Evolutionary conservation across 306 rosid genomes (phyloP).

Genomic region (Trifolium pratense): DNA sequence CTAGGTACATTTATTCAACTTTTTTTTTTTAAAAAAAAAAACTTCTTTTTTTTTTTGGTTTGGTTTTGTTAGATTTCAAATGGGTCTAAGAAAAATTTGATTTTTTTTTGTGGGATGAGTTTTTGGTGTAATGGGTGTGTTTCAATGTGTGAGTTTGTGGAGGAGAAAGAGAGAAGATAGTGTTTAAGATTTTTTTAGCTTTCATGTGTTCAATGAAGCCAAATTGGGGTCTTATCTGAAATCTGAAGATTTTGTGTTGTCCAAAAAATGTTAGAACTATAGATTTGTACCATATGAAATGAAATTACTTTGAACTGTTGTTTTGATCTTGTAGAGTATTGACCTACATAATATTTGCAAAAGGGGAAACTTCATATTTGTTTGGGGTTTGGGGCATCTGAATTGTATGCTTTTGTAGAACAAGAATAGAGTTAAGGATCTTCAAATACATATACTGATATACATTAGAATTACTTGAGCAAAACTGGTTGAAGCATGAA

Average conservation of each 20-base stretch:
- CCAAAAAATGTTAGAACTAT: not conserved
- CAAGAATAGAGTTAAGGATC: not conserved
- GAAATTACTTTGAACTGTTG: not conserved
- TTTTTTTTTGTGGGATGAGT: not conserved
- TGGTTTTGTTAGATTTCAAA: slow-evolving; percentile 27
- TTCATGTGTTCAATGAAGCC: not conserved
- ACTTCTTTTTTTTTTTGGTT: not conserved
- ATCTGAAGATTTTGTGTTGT: not conserved
- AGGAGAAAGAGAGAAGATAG: slow-evolving; percentile 21
- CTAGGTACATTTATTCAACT: slow-evolving; percentile 55
- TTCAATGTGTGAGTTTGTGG: slow-evolving; percentile 19
- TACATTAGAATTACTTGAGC: not conserved
- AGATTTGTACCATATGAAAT: not conserved
- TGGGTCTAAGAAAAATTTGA: slow-evolving; percentile 29
- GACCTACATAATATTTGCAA: not conserved
- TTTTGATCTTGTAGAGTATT: slow-evolving; percentile 7
- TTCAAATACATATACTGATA: not conserved
- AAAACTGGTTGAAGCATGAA: not conserved
- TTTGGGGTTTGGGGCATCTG: not conserved
- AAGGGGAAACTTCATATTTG: not conserved
- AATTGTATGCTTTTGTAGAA: not conserved
- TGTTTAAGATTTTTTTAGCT: not conserved
- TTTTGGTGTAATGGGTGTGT: slow-evolving; percentile 27
- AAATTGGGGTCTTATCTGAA: not conserved
- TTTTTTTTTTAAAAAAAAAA: not conserved